phyloP scores from a whole-genome alignment of 805 yeast genomes.

The Monosporozyma yasuniensis region DNA sequence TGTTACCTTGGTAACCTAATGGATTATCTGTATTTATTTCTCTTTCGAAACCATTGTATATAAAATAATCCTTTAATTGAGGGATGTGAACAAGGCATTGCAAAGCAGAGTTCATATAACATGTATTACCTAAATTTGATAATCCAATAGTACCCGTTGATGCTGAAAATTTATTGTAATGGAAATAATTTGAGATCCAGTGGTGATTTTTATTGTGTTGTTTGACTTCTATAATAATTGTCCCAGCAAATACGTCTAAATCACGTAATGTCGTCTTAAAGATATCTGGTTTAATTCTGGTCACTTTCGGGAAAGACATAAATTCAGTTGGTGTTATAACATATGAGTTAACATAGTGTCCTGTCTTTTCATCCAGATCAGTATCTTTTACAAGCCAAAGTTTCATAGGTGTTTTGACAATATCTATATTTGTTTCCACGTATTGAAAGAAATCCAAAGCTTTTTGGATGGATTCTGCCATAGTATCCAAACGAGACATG shows the following conservation, averaged over 20 bases:
- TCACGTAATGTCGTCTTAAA: conserved; percentile 14
- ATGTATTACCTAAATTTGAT: conserved; percentile 76
- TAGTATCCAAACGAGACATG: conserved; percentile 29
- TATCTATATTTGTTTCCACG: conserved; percentile 15
- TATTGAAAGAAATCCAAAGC: conserved; percentile 15
- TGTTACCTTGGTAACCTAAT: conserved; percentile 73
- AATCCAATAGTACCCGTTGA: conserved; percentile 49
- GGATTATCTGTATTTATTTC: conserved; percentile 78
- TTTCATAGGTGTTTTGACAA: conserved; percentile 11
- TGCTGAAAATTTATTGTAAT: conserved; percentile 26
- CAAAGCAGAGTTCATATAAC: conserved; percentile 91
- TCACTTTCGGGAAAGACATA: conserved; percentile 16
- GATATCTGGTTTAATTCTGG: conserved; percentile 18
- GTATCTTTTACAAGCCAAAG: conserved; percentile 21
- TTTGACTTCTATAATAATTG: conserved; percentile 31
- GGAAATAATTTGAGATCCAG: conserved; percentile 33
- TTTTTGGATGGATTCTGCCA: conserved; percentile 22
- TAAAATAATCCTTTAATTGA: conserved; percentile 68
- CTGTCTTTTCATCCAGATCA: conserved; percentile 4
- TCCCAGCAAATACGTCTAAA: conserved; percentile 16
- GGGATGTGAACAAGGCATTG: conserved; percentile 86
- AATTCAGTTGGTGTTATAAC: conserved; percentile 26
- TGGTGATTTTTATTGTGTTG: conserved; percentile 19
- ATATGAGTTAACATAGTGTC: conserved; percentile 6
- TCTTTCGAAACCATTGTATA: conserved; percentile 44